These are phyloP conservation scores for Globisporangium cederbergense DNA, from an alignment of 352 stramenopile species.

Conservation along the genomic window DNA sequence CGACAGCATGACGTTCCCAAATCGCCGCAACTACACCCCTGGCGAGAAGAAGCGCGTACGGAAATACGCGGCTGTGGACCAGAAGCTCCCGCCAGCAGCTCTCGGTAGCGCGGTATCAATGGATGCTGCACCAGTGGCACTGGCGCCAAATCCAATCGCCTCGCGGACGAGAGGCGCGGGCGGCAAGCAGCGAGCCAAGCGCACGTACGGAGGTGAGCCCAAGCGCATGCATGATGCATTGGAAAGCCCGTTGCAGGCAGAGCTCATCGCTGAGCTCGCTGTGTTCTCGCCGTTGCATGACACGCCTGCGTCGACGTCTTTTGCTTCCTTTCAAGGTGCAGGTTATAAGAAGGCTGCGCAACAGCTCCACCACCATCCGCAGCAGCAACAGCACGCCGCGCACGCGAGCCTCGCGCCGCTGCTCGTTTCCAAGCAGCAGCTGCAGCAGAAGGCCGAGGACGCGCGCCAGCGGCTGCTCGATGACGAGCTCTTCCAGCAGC, in stretches of 20 bases:
- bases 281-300: slow-evolving; percentile 14
- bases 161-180: slow-evolving; percentile 12
- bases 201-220: neutral
- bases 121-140: neutral
- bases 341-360: slow-evolving; percentile 1
- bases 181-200: slow-evolving; percentile 10
- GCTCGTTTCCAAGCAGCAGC: slow-evolving; percentile 15
- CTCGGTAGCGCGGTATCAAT: neutral
- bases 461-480: slow-evolving; percentile 25
- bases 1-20: slow-evolving; percentile 56
- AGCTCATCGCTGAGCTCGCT: slow-evolving; percentile 14
- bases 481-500: slow-evolving; percentile 27
- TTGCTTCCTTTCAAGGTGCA: slow-evolving; percentile 4
- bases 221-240: slow-evolving; percentile 8
- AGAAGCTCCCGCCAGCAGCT: neutral
- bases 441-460: slow-evolving; percentile 19
- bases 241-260: slow-evolving; percentile 11
- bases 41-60: slow-evolving; percentile 37
- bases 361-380: neutral
- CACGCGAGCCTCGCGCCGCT: slow-evolving; percentile 15
- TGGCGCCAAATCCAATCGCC: neutral
- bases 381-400: slow-evolving; percentile 10
- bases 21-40: slow-evolving; percentile 45
- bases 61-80: slow-evolving; percentile 23
- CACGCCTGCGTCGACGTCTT: slow-evolving; percentile 1